Evolutionary conservation across 148 eudicot species (phyloP).

Genomic region (Rhododendron mucronatum): DNA sequence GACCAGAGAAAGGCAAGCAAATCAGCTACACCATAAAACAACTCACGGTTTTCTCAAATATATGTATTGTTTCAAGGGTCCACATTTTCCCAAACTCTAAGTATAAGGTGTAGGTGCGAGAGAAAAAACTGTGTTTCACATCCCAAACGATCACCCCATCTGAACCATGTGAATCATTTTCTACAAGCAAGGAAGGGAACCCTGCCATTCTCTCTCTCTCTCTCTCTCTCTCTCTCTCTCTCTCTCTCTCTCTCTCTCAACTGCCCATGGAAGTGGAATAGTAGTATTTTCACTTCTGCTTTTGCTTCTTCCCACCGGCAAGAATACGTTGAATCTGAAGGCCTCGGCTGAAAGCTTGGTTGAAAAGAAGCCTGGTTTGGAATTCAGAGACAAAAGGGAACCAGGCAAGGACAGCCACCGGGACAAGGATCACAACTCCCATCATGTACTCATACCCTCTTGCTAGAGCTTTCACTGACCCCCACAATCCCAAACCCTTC

Average conservation of each 20-base stretch:
- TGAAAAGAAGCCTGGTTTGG: constrained; percentile 53
- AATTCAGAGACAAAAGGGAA: constrained; percentile 48
- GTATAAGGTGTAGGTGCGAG: neutral
- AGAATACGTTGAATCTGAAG: constrained; percentile 52
- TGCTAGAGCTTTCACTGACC: constrained; percentile 39
- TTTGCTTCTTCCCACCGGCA: constrained; percentile 34
- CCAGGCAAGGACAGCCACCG: constrained; percentile 48
- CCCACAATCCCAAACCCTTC: constrained; percentile 38
- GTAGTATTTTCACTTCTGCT: neutral
- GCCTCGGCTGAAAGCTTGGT: constrained; percentile 60
- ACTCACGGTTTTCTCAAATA: neutral
- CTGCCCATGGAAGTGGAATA: neutral
- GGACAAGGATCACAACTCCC: constrained; percentile 38
- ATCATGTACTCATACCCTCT: constrained; percentile 43
- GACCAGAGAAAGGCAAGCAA: neutral
- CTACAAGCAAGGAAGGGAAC: neutral
- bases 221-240: neutral
- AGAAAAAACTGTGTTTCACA: neutral
- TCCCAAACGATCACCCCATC: neutral
- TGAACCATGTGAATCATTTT: neutral
- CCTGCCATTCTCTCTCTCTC: neutral
- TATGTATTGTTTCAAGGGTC: neutral
- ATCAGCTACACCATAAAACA: neutral
- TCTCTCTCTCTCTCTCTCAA: neutral
- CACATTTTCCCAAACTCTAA: neutral